Conservation (phyloP, 2,329 filamentous ascomycete species). For the Colletotrichum theobromicola region DNA sequence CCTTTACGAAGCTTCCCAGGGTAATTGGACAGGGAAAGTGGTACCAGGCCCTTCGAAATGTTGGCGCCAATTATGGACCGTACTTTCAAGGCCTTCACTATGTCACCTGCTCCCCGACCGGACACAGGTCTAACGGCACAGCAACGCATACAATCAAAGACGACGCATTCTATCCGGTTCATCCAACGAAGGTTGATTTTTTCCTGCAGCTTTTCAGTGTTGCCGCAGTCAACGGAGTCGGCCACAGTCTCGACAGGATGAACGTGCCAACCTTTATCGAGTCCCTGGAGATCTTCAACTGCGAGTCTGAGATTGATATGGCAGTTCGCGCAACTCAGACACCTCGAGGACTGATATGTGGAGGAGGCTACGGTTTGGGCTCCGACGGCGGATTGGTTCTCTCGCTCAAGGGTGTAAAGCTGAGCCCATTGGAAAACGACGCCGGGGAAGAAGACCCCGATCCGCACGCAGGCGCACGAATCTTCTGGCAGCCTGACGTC, state of each 20-base stretch:
- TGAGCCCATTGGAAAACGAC: not conserved
- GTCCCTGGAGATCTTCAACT: not conserved
- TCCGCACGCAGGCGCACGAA: not conserved
- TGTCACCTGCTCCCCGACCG: not conserved
- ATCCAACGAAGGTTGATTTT: not conserved
- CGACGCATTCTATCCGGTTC: not conserved
- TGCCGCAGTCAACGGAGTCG: not conserved
- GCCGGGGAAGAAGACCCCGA: not conserved
- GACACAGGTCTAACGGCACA: not conserved
- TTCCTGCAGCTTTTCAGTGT: constrained; percentile 12
- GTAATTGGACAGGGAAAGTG: constrained; percentile 13
- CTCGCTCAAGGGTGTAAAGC: not conserved
- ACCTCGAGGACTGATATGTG: not conserved
- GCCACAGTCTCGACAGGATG: not conserved
- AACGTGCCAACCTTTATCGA: constrained; percentile 8
- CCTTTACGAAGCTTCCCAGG: constrained; percentile 6
- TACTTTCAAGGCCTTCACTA: constrained; percentile 3
- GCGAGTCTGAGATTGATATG: not conserved
- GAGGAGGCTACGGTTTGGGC: not conserved
- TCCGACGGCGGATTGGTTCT: not conserved
- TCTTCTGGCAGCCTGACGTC: constrained; percentile 2
- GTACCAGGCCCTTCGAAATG: constrained; percentile 3
- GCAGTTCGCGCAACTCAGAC: not conserved
- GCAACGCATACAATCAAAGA: not conserved
- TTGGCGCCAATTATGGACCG: constrained; percentile 10